Evolutionary conservation across 352 stramenopile genomes (phyloP).

Genomic region (Stramenopiles sp.): DNA sequence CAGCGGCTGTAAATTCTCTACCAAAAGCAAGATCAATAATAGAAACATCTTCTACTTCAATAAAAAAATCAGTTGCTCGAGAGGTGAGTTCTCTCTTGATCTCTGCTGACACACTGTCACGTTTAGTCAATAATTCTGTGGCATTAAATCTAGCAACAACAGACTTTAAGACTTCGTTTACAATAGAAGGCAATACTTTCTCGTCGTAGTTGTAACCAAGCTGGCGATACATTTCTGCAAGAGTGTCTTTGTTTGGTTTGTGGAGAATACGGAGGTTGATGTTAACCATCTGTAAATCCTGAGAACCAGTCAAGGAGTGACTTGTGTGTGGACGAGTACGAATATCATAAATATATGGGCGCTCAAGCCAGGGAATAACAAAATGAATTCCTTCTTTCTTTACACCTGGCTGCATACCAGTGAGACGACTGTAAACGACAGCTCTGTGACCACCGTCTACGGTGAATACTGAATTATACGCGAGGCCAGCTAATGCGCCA

Average conservation of each 20-base stretch:
- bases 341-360: constrained; percentile 90
- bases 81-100: constrained; percentile 57
- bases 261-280: constrained; percentile 86
- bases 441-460: constrained; percentile 89
- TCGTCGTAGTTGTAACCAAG: constrained; percentile 16
- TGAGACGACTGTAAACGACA: constrained; percentile 94
- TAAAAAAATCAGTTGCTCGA: constrained; percentile 49
- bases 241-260: constrained; percentile 54
- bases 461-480: constrained; percentile 6
- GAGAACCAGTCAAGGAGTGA: constrained; percentile 73
- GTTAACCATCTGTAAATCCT: constrained; percentile 99
- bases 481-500: constrained; percentile 9
- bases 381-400: constrained; percentile 92
- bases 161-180: constrained; percentile 96
- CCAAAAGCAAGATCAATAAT: constrained; percentile 97
- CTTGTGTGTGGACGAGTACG: constrained; percentile 84
- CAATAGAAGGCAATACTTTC: constrained; percentile 17
- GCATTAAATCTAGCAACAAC: constrained; percentile 96
- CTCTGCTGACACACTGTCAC: constrained; percentile 68
- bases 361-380: constrained; percentile 85
- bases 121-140: constrained; percentile 89
- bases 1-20: constrained; percentile 83
- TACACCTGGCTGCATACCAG: constrained; percentile 67
- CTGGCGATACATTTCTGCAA: constrained; percentile 53
- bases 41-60: constrained; percentile 82